These are phyloP conservation scores for Lippia alba DNA, from an alignment of 305 asterid genomes.

Conservation along the genomic window DNA sequence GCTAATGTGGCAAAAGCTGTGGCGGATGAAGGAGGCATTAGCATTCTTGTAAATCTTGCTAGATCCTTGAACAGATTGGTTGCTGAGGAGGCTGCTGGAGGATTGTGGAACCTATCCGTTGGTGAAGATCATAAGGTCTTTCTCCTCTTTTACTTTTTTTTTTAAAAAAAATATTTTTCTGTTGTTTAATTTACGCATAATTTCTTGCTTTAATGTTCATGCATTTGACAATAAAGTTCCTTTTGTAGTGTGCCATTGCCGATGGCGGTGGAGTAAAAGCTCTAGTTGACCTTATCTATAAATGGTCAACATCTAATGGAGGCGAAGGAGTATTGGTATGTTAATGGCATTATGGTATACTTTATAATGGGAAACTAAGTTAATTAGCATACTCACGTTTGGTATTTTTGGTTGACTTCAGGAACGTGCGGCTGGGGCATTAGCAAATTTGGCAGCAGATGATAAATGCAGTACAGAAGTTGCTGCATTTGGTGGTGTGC, in stretches of 20 bases:
- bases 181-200: not conserved
- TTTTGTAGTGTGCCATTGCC: slow-evolving; percentile 68
- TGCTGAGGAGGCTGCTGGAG: slow-evolving; percentile 90
- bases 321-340: slow-evolving; percentile 83
- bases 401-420: slow-evolving; percentile 37
- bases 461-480: slow-evolving; percentile 85
- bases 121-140: slow-evolving; percentile 86
- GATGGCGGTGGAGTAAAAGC: slow-evolving; percentile 80
- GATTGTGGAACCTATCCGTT: slow-evolving; percentile 83
- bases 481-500: slow-evolving; percentile 73
- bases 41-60: slow-evolving; percentile 63
- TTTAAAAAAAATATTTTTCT: not conserved
- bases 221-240: slow-evolving; percentile 30
- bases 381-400: slow-evolving; percentile 28
- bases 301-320: slow-evolving; percentile 62
- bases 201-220: slow-evolving; percentile 21
- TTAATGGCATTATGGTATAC: slow-evolving; percentile 21
- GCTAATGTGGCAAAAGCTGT: slow-evolving; percentile 80
- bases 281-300: slow-evolving; percentile 73
- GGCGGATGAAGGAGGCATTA: slow-evolving; percentile 81
- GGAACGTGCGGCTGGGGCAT: slow-evolving; percentile 91
- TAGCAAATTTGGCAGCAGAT: slow-evolving; percentile 92
- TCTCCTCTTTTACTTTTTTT: too few species aligned
- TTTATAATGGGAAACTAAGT: slow-evolving; percentile 23
- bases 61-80: slow-evolving; percentile 70